Conservation (phyloP, 2,329 filamentous ascomycete species). For the Penicillium sp. region DNA sequence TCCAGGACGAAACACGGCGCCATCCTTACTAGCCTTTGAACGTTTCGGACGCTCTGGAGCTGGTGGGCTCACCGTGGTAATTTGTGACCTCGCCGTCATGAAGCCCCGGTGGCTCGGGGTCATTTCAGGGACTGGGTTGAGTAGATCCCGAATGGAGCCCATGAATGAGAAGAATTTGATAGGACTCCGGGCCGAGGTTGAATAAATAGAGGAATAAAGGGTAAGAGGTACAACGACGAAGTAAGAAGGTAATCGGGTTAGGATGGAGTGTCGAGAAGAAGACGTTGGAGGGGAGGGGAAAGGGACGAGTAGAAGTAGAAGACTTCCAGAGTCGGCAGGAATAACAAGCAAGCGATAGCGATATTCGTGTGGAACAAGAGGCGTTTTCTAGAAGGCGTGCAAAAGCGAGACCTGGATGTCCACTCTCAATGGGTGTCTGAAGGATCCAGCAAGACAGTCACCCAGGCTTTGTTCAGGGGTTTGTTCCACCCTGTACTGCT, state of each 20-base stretch:
- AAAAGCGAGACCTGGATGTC: constrained; percentile 13
- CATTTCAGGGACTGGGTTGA: constrained; percentile 62
- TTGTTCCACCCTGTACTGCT: constrained; percentile 18
- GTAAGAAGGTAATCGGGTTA: background rate
- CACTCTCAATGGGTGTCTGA: constrained; percentile 17
- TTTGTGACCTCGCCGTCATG: background rate
- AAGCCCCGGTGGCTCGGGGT: constrained; percentile 9
- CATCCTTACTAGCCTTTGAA: constrained; percentile 68
- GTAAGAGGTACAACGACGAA: constrained; percentile 2
- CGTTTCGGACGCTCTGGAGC: constrained; percentile 36
- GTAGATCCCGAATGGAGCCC: constrained; percentile 67
- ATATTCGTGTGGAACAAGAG: constrained; percentile 22
- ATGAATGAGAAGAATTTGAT: constrained; percentile 45
- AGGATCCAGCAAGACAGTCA: constrained; percentile 26
- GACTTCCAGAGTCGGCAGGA: background rate
- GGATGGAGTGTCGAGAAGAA: background rate
- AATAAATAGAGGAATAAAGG: constrained; percentile 15
- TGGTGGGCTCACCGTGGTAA: background rate
- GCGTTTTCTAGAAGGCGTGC: constrained; percentile 35
- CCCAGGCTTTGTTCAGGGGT: constrained; percentile 30
- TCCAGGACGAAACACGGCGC: constrained; percentile 64
- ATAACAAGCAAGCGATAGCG: constrained; percentile 18
- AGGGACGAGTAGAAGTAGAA: background rate
- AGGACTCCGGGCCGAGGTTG: background rate
- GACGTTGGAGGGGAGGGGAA: background rate